Conservation (phyloP, 345 rosid genomes). For the Euphorbia lathyris region DNA sequence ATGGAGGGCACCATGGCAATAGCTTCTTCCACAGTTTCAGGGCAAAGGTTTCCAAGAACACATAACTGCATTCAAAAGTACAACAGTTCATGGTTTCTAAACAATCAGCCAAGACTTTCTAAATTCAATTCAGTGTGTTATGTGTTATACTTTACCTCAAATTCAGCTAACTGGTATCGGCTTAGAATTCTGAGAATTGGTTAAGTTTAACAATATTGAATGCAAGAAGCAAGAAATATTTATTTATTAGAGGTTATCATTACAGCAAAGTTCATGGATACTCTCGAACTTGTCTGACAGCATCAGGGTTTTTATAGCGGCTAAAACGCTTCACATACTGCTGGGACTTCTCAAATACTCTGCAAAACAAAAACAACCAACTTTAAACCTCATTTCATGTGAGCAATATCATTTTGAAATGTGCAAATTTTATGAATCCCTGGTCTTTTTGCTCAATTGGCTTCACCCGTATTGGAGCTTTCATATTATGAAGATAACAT, state of each 20-base stretch:
- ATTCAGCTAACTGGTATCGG: slow-evolving; percentile 83
- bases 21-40: slow-evolving; percentile 98
- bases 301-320: slow-evolving; percentile 97
- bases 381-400: slow-evolving; percentile 2
- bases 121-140: neutral
- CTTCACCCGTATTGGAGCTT: neutral
- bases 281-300: slow-evolving; percentile 98
- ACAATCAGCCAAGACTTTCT: neutral
- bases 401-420: neutral
- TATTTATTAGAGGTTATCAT: neutral
- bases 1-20: slow-evolving; percentile 96
- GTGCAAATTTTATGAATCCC: neutral
- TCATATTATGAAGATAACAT: neutral
- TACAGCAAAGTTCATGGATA: slow-evolving; percentile 49
- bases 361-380: slow-evolving; percentile 29
- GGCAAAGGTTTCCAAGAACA: slow-evolving; percentile 96
- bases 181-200: slow-evolving; percentile 68
- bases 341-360: slow-evolving; percentile 96
- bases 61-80: slow-evolving; percentile 60
- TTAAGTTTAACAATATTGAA: slow-evolving; percentile 41
- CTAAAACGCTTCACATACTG: slow-evolving; percentile 98
- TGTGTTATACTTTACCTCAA: slow-evolving; percentile 53
- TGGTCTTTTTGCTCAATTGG: neutral
- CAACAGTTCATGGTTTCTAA: slow-evolving; percentile 2
- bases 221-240: neutral